A percentile compares a stretch with the other conserved stretches of the same genome.
phyloP scores from a whole-genome alignment of 495 filamentous ascomycete genomes.

The Gamarada debralockiae region DNA sequence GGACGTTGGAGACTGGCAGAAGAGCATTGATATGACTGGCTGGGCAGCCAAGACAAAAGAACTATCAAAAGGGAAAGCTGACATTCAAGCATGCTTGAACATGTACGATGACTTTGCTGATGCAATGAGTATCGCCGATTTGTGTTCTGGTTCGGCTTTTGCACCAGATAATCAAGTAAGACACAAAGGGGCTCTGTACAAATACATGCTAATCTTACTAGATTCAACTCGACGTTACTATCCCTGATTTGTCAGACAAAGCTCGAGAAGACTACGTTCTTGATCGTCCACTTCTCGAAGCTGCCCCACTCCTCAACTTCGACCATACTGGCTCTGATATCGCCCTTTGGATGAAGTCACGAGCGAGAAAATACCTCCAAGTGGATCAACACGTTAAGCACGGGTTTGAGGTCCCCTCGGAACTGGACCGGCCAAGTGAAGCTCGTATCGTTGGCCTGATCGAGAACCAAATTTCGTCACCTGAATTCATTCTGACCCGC shows the following conservation, averaged over 20 bases:
- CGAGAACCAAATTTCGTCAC: conserved; percentile 5
- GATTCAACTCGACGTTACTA: conserved; percentile 47
- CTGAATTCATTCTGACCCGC: conserved; percentile 26
- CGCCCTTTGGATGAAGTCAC: conserved; percentile 24
- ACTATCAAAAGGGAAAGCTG: conserved; percentile 4
- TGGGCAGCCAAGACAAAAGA: conserved; percentile 11
- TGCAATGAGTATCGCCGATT: conserved; percentile 47
- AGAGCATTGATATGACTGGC: conserved; percentile 23
- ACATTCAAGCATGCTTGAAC: conserved; percentile 11
- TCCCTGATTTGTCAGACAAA: conserved; percentile 55
- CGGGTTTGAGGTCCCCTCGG: conserved; percentile 18
- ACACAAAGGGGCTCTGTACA: neutral
- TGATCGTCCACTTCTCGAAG: conserved; percentile 57
- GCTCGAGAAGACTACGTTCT: conserved; percentile 60
- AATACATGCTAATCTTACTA: conserved; percentile 9
- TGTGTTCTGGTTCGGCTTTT: conserved; percentile 36
- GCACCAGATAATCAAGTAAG: conserved; percentile 36
- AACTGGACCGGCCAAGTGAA: conserved; percentile 17
- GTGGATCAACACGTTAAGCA: conserved; percentile 17
- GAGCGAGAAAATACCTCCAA: conserved; percentile 25
- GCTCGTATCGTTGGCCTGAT: conserved; percentile 5
- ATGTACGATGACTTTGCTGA: conserved; percentile 31
- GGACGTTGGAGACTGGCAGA: conserved; percentile 43
- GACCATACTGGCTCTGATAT: conserved; percentile 25
- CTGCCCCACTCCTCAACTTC: conserved; percentile 23